phyloP scores from a whole-genome alignment of 2,329 filamentous ascomycete species.

The Monosporascus sp. region DNA sequence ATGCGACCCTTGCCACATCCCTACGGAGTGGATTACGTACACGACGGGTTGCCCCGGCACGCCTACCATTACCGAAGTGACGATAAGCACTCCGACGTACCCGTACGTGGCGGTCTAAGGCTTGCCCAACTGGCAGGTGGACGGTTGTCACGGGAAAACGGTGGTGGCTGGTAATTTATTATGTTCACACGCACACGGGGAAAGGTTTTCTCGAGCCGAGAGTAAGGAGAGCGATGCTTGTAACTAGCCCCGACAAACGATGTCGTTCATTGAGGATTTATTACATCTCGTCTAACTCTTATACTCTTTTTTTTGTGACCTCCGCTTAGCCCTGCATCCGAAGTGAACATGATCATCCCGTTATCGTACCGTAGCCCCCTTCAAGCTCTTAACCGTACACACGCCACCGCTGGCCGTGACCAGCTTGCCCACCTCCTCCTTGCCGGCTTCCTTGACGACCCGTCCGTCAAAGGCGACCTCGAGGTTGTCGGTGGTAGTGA shows the following conservation, averaged over 20 bases:
- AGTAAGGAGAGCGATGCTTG: no score
- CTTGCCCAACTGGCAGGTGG: no score
- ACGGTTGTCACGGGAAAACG: no score
- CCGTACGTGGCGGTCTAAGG: background rate
- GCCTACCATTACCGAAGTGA: slow-evolving; percentile 13
- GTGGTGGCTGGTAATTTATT: no score
- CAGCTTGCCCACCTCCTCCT: slow-evolving; percentile 61
- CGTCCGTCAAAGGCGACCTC: slow-evolving; percentile 83
- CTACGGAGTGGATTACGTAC: slow-evolving; percentile 21
- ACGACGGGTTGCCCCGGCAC: slow-evolving; percentile 20
- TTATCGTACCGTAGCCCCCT: slow-evolving; percentile 77
- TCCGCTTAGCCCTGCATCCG: background rate
- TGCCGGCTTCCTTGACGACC: slow-evolving; percentile 69
- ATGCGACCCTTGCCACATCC: slow-evolving; percentile 19
- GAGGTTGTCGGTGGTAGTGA: slow-evolving; percentile 76
- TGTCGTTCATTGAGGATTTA: no score
- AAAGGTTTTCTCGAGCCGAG: no score
- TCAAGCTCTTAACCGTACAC: slow-evolving; percentile 78
- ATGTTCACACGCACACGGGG: no score
- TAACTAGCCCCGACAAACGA: no score
- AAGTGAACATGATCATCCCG: background rate
- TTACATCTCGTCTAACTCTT: background rate
- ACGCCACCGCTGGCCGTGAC: slow-evolving; percentile 71
- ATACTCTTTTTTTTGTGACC: slow-evolving; percentile 1
- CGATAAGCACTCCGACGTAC: background rate